Percentiles rank a stretch among this genome's conserved stretches.
phyloP scores from a whole-genome alignment of 2,329 filamentous ascomycete species.

The Aureobasidium vineae region DNA sequence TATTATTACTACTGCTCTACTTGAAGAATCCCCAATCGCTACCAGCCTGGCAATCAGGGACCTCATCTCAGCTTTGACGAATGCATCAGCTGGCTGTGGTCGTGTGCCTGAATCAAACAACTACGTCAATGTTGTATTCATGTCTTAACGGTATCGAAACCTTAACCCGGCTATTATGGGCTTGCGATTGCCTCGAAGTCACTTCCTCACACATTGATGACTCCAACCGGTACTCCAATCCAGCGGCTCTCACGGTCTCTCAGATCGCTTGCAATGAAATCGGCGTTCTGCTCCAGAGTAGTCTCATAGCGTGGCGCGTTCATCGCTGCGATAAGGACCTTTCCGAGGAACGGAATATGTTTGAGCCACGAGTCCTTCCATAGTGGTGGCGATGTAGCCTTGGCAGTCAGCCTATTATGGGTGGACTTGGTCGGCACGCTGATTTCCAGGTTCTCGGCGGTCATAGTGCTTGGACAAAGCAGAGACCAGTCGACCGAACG shows the following conservation, averaged over 20 bases:
- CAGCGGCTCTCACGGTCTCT: slow-evolving; percentile 36
- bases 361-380: slow-evolving; percentile 40
- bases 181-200: not conserved
- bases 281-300: slow-evolving; percentile 45
- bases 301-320: slow-evolving; percentile 40
- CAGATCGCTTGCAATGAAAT: slow-evolving; percentile 46
- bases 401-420: slow-evolving; percentile 35
- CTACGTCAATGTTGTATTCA: not conserved
- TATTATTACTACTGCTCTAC: not conserved
- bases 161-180: not conserved
- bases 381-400: slow-evolving; percentile 36
- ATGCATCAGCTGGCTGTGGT: not conserved
- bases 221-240: slow-evolving; percentile 40
- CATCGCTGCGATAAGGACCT: slow-evolving; percentile 34
- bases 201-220: slow-evolving; percentile 36
- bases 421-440: slow-evolving; percentile 35
- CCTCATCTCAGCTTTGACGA: not conserved
- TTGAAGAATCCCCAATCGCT: not conserved
- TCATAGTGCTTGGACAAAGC: slow-evolving; percentile 42
- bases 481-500: slow-evolving; percentile 43
- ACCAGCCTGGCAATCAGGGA: not conserved
- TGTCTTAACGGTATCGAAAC: slow-evolving; percentile 1
- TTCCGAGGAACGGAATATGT: slow-evolving; percentile 39
- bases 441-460: slow-evolving; percentile 37
- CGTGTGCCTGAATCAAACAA: not conserved